Evolutionary conservation across 805 yeast genomes (phyloP).

Genomic region (Candida namnaoensis): DNA sequence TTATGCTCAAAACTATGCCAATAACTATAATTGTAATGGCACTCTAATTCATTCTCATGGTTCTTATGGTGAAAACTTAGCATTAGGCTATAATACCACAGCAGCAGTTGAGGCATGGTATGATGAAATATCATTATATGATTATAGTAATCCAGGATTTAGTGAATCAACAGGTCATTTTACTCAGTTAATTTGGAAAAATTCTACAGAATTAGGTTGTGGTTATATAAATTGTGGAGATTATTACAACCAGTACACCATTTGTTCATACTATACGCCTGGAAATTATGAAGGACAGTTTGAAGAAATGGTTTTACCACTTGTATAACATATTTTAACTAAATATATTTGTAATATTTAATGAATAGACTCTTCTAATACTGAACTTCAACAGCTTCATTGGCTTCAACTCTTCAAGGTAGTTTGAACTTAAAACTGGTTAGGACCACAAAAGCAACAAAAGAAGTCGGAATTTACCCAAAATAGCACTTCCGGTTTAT

Average conservation of each 20-base stretch:
- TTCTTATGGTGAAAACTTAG: conserved; percentile 68
- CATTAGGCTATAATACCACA: conserved; percentile 53
- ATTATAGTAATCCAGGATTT: conserved; percentile 40
- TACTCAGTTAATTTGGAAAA: conserved; percentile 73
- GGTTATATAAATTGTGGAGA: conserved; percentile 50
- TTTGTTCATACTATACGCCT: conserved; percentile 60
- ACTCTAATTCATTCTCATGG: conserved; percentile 55
- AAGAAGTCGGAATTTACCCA: too few relatives aligned
- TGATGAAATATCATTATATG: conserved; percentile 46
- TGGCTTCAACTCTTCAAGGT: too few relatives aligned
- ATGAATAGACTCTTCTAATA: too few relatives aligned
- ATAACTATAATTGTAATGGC: conserved; percentile 46
- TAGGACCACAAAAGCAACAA: too few relatives aligned
- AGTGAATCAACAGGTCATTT: conserved; percentile 59
- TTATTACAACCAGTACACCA: conserved; percentile 44
- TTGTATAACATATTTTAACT: too few relatives aligned
- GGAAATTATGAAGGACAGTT: conserved; percentile 52
- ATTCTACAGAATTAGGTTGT: conserved; percentile 59
- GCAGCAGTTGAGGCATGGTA: conserved; percentile 75
- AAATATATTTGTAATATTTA: too few relatives aligned
- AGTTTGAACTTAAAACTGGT: too few relatives aligned
- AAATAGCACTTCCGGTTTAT: too few relatives aligned
- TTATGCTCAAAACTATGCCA: conserved; percentile 52
- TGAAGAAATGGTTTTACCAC: conserved; percentile 21
- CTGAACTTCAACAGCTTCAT: too few relatives aligned